Evolutionary conservation across 164 flowering plant species (phyloP), one percentile per base, ranked within the genome.

Genomic region (grape (Vitis vinifera)): DNA sequence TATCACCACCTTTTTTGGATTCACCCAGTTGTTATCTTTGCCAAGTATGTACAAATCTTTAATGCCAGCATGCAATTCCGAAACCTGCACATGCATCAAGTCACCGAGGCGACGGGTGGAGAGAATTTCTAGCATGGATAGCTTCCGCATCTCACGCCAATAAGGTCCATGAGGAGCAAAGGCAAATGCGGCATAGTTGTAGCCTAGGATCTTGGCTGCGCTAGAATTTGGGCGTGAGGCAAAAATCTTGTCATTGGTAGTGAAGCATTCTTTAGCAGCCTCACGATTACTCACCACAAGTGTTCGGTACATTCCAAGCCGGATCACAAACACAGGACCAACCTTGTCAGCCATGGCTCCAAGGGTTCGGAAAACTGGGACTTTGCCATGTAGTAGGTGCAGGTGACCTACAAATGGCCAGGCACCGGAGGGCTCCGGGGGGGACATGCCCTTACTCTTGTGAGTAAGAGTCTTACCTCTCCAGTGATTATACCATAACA

Each of bases 291-390:
- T 23, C 27, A 51, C 73, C 31, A 23, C 13, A 37, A 23, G 27
- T 1, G 19, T 52, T 62, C 60, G 66, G 15, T 9, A 30, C 10
- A 12, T 15, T 2, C 73, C 73, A 0, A 70, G 50, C 55, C 51
- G 51, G 58, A 70, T 57, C 9, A 29, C 52, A 51, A 70, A 52
- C 49, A 48, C 50, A 9, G 67, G 73, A 50, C 73, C 73, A 3
- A 16, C 3, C 15, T 52, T 9, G 1, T 61, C 37, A 8, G 73
- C 65, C 51, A 70, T 15, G 65, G 59, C 59, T 0, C 47, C 55
- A 3, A 62, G 31, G 7, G 58, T 53, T n/a, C 65, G 47, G 15
- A 11, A 9, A 15, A 62, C 9, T 3, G 67, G 50, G 29, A 50
- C n/a, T 4, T 12, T 7, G 8, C 67, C 61, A 9, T 27, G 44